A percentile compares a stretch with the other conserved stretches of the same genome.
These are phyloP conservation scores for Pseudevernia furfuracea DNA, from an alignment of 495 filamentous ascomycete species.

Conservation along the genomic window DNA sequence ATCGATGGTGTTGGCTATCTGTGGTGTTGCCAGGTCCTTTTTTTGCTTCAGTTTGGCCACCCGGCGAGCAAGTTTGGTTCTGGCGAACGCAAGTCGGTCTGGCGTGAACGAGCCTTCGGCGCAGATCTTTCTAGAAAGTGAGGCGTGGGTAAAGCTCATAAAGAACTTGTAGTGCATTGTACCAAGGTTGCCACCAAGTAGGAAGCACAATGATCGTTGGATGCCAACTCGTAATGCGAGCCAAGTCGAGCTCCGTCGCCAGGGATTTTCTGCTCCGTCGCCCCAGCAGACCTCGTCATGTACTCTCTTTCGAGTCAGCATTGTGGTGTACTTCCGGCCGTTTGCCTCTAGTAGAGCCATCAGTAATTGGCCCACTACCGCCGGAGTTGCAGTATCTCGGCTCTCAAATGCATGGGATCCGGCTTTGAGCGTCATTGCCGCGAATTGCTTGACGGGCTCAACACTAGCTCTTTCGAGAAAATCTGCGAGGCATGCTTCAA, in stretches of 20 bases:
- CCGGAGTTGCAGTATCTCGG: conserved; percentile 49
- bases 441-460: conserved; percentile 48
- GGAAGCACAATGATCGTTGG: conserved; percentile 40
- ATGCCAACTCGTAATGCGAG: conserved; percentile 50
- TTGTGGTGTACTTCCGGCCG: conserved; percentile 32
- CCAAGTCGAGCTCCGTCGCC: conserved; percentile 51
- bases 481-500: conserved; percentile 41
- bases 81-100: conserved; percentile 36
- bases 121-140: conserved; percentile 36
- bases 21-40: conserved; percentile 12
- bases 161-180: conserved; percentile 53
- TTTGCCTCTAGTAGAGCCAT: conserved; percentile 49
- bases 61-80: conserved; percentile 52
- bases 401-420: conserved; percentile 38
- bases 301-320: conserved; percentile 46
- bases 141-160: conserved; percentile 38
- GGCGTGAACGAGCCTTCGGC: conserved; percentile 21
- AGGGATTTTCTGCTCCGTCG: conserved; percentile 40
- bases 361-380: conserved; percentile 47
- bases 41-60: conserved; percentile 51
- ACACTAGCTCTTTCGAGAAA: conserved; percentile 54
- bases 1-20: not conserved
- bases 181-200: conserved; percentile 40
- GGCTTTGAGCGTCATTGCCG: conserved; percentile 44
- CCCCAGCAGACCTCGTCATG: conserved; percentile 49